These are phyloP conservation scores for Colletotrichum sojae DNA, from an alignment of 2,329 filamentous ascomycete species.

Conservation along the genomic window DNA sequence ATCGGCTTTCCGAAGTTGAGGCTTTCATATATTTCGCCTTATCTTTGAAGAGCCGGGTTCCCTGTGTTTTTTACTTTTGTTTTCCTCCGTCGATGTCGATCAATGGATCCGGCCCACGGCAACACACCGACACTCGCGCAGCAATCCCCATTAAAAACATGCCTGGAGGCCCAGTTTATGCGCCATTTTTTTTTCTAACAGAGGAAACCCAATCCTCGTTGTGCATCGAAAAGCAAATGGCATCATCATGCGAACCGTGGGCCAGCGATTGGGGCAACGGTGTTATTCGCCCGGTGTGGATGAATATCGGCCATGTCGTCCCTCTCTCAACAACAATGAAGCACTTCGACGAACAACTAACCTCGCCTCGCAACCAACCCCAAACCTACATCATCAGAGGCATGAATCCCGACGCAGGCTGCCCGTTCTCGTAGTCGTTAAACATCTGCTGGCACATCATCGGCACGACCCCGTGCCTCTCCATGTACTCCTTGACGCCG, in stretches of 20 bases:
- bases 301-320: no score
- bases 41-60: not conserved
- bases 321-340: no score
- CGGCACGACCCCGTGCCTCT: not conserved
- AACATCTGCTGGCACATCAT: constrained; percentile 18
- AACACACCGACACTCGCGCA: not conserved
- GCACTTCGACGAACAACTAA: not conserved
- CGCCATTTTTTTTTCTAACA: constrained; percentile 1
- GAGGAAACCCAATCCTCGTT: constrained; percentile 1
- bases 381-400: not conserved
- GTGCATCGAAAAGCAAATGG: constrained; percentile 4
- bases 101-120: not conserved
- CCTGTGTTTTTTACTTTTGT: not conserved
- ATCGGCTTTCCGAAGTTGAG: not conserved
- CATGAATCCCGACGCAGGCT: not conserved
- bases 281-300: no score
- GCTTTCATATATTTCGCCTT: not conserved
- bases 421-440: not conserved
- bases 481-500: not conserved
- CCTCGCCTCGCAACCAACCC: not conserved
- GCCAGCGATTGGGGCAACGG: no score
- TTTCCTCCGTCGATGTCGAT: constrained; percentile 2
- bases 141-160: not conserved
- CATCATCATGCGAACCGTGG: not conserved
- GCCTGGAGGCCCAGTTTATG: constrained; percentile 7